phyloP scores from a whole-genome alignment of 352 stramenopile species.

The Pythium biforme region DNA sequence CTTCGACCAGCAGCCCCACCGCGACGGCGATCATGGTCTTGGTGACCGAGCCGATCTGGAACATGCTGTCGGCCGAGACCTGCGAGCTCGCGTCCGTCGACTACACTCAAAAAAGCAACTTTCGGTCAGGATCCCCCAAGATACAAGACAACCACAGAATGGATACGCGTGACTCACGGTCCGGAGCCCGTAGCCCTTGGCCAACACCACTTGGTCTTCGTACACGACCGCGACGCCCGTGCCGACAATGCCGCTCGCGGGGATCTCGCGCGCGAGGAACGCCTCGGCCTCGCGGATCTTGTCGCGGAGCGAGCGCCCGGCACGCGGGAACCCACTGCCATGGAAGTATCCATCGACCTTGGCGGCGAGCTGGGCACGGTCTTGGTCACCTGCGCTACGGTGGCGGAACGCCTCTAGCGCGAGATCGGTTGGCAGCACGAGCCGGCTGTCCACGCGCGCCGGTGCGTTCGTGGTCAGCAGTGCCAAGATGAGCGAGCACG shows the following conservation, averaged over 20 bases:
- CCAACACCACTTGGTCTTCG: constrained; percentile 36
- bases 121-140: background rate
- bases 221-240: constrained; percentile 53
- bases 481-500: background rate
- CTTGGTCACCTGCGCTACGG: background rate
- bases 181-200: constrained; percentile 19
- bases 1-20: constrained; percentile 40
- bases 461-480: background rate
- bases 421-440: constrained; percentile 1
- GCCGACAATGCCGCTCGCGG: constrained; percentile 38
- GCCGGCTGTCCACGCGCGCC: background rate
- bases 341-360: constrained; percentile 27
- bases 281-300: constrained; percentile 44
- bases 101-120: constrained; percentile 5
- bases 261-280: constrained; percentile 48
- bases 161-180: background rate
- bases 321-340: constrained; percentile 35
- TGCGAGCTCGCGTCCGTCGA: constrained; percentile 30
- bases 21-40: constrained; percentile 60
- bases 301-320: constrained; percentile 31
- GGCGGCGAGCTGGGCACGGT: background rate
- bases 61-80: constrained; percentile 47
- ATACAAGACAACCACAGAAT: background rate
- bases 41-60: constrained; percentile 66
- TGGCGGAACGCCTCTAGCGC: constrained; percentile 9